Conservation (phyloP, 148 eudicot species). For the Bassia scoparia region DNA sequence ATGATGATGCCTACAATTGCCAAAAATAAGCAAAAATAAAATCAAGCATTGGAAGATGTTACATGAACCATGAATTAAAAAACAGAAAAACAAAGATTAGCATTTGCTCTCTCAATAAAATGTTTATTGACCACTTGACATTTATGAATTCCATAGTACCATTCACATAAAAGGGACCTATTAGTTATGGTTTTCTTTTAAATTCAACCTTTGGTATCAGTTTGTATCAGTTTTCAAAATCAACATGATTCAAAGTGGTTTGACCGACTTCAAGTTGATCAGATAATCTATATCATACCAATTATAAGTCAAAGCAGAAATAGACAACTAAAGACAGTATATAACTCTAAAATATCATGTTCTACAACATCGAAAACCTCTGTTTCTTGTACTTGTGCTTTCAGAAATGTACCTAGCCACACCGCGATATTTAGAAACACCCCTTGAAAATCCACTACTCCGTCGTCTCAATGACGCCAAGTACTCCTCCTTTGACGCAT, state of each 20-base stretch:
- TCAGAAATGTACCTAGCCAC: constrained; percentile 62
- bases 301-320: no score
- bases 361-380: no score
- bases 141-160: no score
- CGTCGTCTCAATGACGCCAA: constrained; percentile 68
- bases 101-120: background rate
- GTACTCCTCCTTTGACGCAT: constrained; percentile 67
- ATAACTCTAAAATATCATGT: no score
- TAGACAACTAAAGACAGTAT: no score
- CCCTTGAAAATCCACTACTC: constrained; percentile 92
- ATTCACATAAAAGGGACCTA: no score
- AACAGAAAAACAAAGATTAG: background rate
- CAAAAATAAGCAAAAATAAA: background rate
- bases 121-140: background rate
- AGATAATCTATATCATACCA: no score
- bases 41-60: background rate
- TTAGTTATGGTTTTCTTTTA: no score
- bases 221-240: no score
- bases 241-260: no score
- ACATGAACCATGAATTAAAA: background rate
- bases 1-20: constrained; percentile 68
- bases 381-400: background rate
- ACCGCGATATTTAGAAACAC: constrained; percentile 91
- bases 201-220: no score
- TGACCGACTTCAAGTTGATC: no score